Percentiles rank a stretch among this genome's conserved stretches.
phyloP scores from a whole-genome alignment of 1,139 yeast species.

The Yarrowia galli region DNA sequence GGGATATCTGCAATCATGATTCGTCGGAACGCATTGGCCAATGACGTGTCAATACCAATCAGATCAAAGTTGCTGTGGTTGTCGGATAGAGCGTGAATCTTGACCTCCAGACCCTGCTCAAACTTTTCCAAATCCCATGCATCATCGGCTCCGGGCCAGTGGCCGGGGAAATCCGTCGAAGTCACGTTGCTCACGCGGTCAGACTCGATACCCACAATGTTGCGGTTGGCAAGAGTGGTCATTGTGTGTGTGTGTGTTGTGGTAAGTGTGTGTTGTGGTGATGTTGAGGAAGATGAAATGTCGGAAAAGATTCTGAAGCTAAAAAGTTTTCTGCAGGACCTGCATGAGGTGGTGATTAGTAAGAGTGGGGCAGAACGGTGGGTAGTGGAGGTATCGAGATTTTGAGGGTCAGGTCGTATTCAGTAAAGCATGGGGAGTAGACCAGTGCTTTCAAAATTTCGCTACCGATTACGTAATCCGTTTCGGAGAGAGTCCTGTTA shows the following conservation, averaged over 20 bases:
- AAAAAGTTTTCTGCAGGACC: slow-evolving; percentile 29
- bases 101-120: slow-evolving; percentile 69
- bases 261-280: not conserved
- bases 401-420: not conserved
- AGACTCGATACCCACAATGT: slow-evolving; percentile 86
- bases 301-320: slow-evolving; percentile 11
- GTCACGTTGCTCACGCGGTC: slow-evolving; percentile 87
- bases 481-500: too few species aligned
- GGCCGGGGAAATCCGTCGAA: slow-evolving; percentile 91
- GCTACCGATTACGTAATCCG: too few species aligned
- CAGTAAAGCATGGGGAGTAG: too few species aligned
- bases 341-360: slow-evolving; percentile 5
- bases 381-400: not conserved
- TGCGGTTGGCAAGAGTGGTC: slow-evolving; percentile 45
- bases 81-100: slow-evolving; percentile 67
- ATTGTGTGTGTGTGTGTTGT: not conserved
- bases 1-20: slow-evolving; percentile 98
- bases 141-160: slow-evolving; percentile 66
- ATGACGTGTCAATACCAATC: slow-evolving; percentile 83
- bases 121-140: slow-evolving; percentile 89
- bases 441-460: too few species aligned
- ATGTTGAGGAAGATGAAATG: too few species aligned
- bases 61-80: slow-evolving; percentile 87
- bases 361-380: not conserved
- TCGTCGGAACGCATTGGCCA: slow-evolving; percentile 96